Evolutionary conservation across 2,329 filamentous ascomycete species (phyloP).

Genomic region (Ramularia endophylla): DNA sequence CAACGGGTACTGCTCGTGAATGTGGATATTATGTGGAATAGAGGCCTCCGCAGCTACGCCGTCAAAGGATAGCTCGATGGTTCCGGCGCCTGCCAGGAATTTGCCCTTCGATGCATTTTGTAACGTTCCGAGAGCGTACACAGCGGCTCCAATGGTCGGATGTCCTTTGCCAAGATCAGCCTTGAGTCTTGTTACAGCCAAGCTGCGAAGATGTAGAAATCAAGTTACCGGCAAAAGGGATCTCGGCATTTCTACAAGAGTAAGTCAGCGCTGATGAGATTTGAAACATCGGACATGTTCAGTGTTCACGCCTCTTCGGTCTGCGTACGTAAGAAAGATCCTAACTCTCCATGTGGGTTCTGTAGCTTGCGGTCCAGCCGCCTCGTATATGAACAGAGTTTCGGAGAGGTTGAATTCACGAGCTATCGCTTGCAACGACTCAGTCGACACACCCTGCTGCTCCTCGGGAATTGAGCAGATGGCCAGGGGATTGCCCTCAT

Average conservation of each 20-base stretch:
- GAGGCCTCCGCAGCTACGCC: constrained; percentile 48
- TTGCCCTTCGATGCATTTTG: constrained; percentile 23
- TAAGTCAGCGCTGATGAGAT: too few species aligned
- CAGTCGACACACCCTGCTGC: constrained; percentile 35
- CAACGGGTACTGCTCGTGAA: constrained; percentile 43
- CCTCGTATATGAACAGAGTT: constrained; percentile 41
- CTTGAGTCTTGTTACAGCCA: constrained; percentile 16
- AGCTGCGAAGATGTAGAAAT: not conserved
- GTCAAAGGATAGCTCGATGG: constrained; percentile 34
- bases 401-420: constrained; percentile 55
- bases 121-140: constrained; percentile 37
- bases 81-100: constrained; percentile 41
- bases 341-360: constrained; percentile 40
- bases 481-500: constrained; percentile 51
- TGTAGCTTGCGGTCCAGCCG: too few species aligned
- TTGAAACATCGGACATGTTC: too few species aligned
- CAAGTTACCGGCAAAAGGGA: constrained; percentile 47
- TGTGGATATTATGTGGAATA: constrained; percentile 62
- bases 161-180: constrained; percentile 34
- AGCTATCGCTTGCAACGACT: constrained; percentile 49
- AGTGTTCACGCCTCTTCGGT: too few species aligned
- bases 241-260: constrained; percentile 40
- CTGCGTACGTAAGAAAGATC: constrained; percentile 54
- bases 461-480: constrained; percentile 43
- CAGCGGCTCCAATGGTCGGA: constrained; percentile 52